Base-by-base conservation (phyloP, 768 basidiomycete species). In the Myochromella boudieri region DNA sequence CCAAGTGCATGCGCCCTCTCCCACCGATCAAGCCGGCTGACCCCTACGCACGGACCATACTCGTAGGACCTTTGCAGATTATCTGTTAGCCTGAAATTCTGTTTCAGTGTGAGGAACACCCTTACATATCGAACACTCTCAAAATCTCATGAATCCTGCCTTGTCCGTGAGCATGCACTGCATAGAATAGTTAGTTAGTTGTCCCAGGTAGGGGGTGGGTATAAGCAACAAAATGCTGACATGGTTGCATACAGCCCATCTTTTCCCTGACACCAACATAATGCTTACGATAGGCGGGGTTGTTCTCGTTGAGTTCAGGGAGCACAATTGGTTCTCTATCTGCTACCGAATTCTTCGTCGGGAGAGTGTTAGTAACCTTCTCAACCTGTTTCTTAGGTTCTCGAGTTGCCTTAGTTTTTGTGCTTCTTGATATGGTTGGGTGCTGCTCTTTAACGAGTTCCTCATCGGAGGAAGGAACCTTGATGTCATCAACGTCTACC, bases 1-100 rank as follows among this genome's bases (percentile, higher is more conserved):
- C 91, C 91, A 36, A 95, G 71, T 8, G 76, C 74, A 21, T 83
- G 63, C 0, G 95, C 95, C 39, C 94, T 76, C 59, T 94, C 80
- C 91, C 93, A 97, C 29, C 95, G 75, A 51, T 94, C 82, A 11
- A 95, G 67, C 22, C 94, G 81, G n/a, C 82, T 78, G 44, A 91
- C 76, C 0, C 90, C 87, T 17, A 85, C 68, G 53, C 85, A 90
- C 2, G 90, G 91, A 0, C 91, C 91, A 59, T 83, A 94, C 53
- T 89, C 81, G 46, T 85, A 86, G 1, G 83, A 79, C 61, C 87
- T 90, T 38, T 7, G 20, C 11, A 17, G 42, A 9, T 10, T 31
- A 11, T 36, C 25, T n/a, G 46, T 36, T 46, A 60, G 37, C 53
- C 37, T 17, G 46, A 34, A 15, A 26, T 29, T 17, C 26, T 18